Conservation (phyloP, 352 stramenopile species). For the Globisporangium paddicum region DNA sequence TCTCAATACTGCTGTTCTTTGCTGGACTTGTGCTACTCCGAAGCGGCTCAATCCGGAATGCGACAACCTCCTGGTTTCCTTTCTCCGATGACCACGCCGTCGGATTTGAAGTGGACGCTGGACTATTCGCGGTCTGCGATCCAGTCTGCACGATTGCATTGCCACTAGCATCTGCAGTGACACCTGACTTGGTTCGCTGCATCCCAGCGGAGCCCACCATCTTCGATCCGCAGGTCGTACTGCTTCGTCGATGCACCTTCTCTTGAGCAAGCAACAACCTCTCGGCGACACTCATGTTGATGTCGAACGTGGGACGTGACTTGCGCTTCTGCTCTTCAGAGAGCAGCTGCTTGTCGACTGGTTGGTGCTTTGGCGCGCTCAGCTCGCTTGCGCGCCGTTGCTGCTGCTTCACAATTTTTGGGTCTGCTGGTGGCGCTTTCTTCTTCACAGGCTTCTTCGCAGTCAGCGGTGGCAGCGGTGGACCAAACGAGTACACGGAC, state of each 20-base stretch:
- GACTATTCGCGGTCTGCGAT: neutral
- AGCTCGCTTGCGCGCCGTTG: constrained; percentile 50
- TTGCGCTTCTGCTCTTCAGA: constrained; percentile 57
- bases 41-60: constrained; percentile 20
- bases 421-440: constrained; percentile 19
- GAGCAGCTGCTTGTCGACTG: constrained; percentile 54
- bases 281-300: constrained; percentile 65
- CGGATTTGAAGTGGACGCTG: neutral
- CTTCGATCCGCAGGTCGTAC: neutral
- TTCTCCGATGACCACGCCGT: neutral
- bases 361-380: constrained; percentile 57
- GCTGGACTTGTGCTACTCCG: neutral
- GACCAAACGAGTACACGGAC: constrained; percentile 51
- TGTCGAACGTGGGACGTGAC: constrained; percentile 51
- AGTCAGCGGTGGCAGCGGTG: constrained; percentile 23
- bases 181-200: constrained; percentile 8
- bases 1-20: constrained; percentile 4
- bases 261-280: constrained; percentile 47
- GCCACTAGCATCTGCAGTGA: neutral
- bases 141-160: neutral
- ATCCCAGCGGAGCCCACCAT: neutral
- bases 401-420: constrained; percentile 40
- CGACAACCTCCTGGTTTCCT: constrained; percentile 10
- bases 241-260: constrained; percentile 31
- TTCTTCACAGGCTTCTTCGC: constrained; percentile 46